Evolutionary conservation across 345 rosid species (phyloP), one percentile per base, ranked within the genome.

Genomic region (Hibiscus mutabilis): DNA sequence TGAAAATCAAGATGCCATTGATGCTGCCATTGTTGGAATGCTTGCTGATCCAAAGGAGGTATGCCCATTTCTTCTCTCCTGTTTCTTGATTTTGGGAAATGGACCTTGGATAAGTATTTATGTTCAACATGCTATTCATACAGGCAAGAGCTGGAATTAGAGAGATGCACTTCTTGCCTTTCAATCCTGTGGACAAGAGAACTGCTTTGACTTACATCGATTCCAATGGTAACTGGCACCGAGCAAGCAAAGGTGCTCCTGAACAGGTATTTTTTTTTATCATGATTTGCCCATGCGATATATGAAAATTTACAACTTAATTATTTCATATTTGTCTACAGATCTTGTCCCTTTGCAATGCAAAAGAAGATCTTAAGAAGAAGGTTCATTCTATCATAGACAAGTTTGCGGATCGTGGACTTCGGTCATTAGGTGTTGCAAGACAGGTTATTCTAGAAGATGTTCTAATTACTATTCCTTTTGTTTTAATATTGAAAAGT

Each of bases 181-280:
- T 56, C 60, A 56, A 56, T 56, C 60, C 60, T 56, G 60, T 56
- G 60, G 60, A 56, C 31, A 56, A 56, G 60, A 56, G 60, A 56
- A 56, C 60, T 56, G 60, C 60, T 21, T 56, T 56, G 29, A 56
- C 60, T 24, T 56, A 56, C 60, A 78, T 91, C 22, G 97, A 89
- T 78, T 35, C 78, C 47, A 79, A 83, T 2, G 95, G 92, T 14
- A 74, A 76, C 66, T 89, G 95, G 95, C 91, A 89, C 77, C 75
- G 97, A 68, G 81, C 86, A 24, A 89, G 97, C 84, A 91, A 91
- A 85, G 97, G 97, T 75, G 97, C 97, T 62, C 97, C 97, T n/a
- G 95, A 88, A 78, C 97, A 91, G 86, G 95, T 91, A 82, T 31
- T 31, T 31, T 15, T 6, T 29, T 13, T 67, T 5, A 29, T 35